These are phyloP conservation scores for Dionaea muscipula DNA, from an alignment of 179 eudicot species.

Conservation along the genomic window DNA sequence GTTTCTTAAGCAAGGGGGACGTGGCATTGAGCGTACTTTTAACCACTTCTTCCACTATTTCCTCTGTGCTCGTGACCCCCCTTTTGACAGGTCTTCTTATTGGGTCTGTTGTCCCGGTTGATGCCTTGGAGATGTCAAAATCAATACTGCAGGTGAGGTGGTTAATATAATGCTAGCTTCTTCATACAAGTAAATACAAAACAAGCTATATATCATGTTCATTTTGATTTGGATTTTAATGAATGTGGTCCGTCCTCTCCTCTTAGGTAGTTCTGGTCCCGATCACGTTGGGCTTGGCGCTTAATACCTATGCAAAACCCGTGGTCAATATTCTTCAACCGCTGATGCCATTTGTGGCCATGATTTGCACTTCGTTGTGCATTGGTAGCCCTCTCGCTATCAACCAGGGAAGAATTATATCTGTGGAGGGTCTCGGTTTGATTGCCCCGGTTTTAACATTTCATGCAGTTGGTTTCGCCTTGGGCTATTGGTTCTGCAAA, in stretches of 20 bases:
- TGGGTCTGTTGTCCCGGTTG: slow-evolving; percentile 92
- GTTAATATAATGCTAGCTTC: neutral
- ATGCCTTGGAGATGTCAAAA: slow-evolving; percentile 84
- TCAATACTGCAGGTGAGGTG: slow-evolving; percentile 98
- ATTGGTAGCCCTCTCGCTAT: slow-evolving; percentile 96
- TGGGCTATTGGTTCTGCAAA: slow-evolving; percentile 87
- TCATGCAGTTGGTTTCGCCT: slow-evolving; percentile 54
- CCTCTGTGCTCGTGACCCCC: slow-evolving; percentile 78
- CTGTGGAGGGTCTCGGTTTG: slow-evolving; percentile 67
- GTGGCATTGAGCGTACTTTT: slow-evolving; percentile 82
- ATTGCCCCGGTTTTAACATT: slow-evolving; percentile 65
- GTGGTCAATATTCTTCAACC: slow-evolving; percentile 65
- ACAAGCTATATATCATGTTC: too few species aligned
- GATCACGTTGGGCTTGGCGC: slow-evolving; percentile 53
- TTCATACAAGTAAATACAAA: too few species aligned
- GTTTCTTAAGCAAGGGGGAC: slow-evolving; percentile 90
- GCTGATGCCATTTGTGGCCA: slow-evolving; percentile 87
- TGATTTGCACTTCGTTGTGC: slow-evolving; percentile 87
- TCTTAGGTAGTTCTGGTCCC: slow-evolving; percentile 87
- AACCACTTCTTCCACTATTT: slow-evolving; percentile 84
- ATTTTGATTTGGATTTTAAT: slow-evolving; percentile 20
- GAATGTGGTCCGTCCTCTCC: slow-evolving; percentile 15
- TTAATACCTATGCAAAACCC: slow-evolving; percentile 82
- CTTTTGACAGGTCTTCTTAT: slow-evolving; percentile 87
- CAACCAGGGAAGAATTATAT: slow-evolving; percentile 59